A percentile compares a stretch with the other conserved stretches of the same genome.
Conservation (phyloP, 345 rosid species). For the Acer saccharum region DNA sequence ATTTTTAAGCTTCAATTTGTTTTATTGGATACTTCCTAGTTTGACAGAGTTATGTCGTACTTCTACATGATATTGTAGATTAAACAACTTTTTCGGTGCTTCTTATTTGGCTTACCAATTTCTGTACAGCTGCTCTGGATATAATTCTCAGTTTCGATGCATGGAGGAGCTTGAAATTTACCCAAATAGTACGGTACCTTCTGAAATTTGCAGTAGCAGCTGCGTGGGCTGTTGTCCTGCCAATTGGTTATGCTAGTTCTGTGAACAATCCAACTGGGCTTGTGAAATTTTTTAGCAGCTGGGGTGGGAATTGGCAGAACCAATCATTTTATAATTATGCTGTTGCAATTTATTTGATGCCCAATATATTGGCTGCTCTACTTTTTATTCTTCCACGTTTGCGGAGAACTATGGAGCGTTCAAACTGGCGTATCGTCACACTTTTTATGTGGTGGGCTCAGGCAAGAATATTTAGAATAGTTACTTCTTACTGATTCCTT, state of each 20-base stretch:
- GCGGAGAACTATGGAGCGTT: constrained; percentile 82
- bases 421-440: constrained; percentile 75
- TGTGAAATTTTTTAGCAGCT: constrained; percentile 59
- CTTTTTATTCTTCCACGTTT: constrained; percentile 76
- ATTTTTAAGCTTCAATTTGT: constrained; percentile 15
- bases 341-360: constrained; percentile 77
- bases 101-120: constrained; percentile 16
- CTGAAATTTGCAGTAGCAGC: constrained; percentile 79
- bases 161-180: constrained; percentile 76
- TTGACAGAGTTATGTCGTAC: constrained; percentile 16
- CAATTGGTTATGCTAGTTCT: constrained; percentile 71
- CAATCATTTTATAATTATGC: constrained; percentile 70
- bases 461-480: constrained; percentile 46
- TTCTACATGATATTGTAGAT: constrained; percentile 1
- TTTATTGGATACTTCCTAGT: constrained; percentile 5
- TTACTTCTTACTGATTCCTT: not conserved
- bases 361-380: constrained; percentile 70
- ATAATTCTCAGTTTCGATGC: constrained; percentile 81
- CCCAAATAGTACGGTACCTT: constrained; percentile 80
- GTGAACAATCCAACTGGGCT: constrained; percentile 79
- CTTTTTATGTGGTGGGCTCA: constrained; percentile 98
- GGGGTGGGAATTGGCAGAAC: constrained; percentile 66
- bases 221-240: constrained; percentile 81
- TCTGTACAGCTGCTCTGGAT: constrained; percentile 70
- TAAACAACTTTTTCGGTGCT: not conserved